Percentiles rank a stretch among this genome's conserved stretches.
These are phyloP conservation scores for Melastoma candidum DNA, from an alignment of 441 rosid species.

Conservation along the genomic window DNA sequence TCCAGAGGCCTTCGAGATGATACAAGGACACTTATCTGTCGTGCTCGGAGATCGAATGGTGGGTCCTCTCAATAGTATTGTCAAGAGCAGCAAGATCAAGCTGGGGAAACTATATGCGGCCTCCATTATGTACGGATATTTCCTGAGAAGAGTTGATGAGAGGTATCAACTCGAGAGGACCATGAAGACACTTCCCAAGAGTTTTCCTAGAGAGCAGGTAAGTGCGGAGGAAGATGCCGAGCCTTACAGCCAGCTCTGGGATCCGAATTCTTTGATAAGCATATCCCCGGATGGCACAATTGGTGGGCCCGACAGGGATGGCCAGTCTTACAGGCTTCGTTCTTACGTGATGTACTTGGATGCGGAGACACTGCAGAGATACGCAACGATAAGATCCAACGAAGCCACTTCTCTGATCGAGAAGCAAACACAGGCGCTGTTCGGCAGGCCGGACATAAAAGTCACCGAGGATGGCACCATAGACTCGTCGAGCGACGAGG, in stretches of 20 bases:
- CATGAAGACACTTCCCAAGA: constrained; percentile 73
- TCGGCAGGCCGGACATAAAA: constrained; percentile 69
- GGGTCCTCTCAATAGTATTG: constrained; percentile 54
- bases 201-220: constrained; percentile 29
- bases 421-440: constrained; percentile 80
- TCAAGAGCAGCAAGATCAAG: constrained; percentile 77
- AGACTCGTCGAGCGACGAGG: constrained; percentile 50
- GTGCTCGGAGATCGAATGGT: constrained; percentile 65
- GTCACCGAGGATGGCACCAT: constrained; percentile 66
- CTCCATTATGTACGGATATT: constrained; percentile 81
- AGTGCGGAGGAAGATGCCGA: constrained; percentile 29
- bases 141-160: constrained; percentile 81
- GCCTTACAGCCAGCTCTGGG: constrained; percentile 50
- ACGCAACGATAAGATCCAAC: constrained; percentile 77
- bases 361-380: constrained; percentile 80
- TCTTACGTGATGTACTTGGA: constrained; percentile 78
- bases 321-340: constrained; percentile 41
- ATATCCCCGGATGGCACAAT: constrained; percentile 36
- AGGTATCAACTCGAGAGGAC: constrained; percentile 78
- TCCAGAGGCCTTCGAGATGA: constrained; percentile 86
- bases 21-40: constrained; percentile 66
- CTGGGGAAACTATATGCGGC: constrained; percentile 91
- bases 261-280: constrained; percentile 59
- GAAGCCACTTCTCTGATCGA: constrained; percentile 76
- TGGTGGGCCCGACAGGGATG: constrained; percentile 24